Evolutionary conservation across 140 eudicot genomes (phyloP), one percentile per base, ranked within the genome.

Genomic region (Artemisia princeps): DNA sequence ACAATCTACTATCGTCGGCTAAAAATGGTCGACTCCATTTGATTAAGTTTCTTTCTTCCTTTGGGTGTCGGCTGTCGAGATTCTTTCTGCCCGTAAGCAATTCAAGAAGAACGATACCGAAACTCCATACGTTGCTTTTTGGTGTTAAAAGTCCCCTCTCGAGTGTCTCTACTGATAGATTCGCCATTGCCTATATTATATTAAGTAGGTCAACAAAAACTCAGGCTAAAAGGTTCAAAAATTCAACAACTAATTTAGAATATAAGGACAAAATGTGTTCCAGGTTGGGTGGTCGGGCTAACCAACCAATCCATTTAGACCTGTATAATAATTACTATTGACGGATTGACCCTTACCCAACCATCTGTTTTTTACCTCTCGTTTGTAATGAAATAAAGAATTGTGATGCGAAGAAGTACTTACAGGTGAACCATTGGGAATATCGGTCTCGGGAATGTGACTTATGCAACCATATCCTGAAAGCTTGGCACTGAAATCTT

Each of bases 61-160:
- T 92, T 1, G 89, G 80, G 58, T 79, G 92, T 7, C 87, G 83
- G 66, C 80, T 82, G 65, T 88, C 98, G 2, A 85, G 84, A 63
- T 92, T 88, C 70, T 81, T 92, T 62, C 95, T 69, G 42, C 98
- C 98, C 0, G 96, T 92, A 16, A 92, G 92, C 68, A 92, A 60
- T 69, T 92, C 98, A 9, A 92, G 95, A 17, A 92, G 92, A 65
- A 92, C 79, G 10, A 88, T 81, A n/a, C 98, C 98, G 13, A 88
- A 92, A 74, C 98, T 88, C 89, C 94, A 92, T 42, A 92, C 98
- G 14, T 88, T 92, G 75, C 92, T 92, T 80, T 92, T 92, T 0
- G 98, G 96, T 37, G 98, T 92, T 42, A 88, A 81, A 55, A 88
- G 64, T 16, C 96, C 98, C 71, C 80, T 83, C 80, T 92, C 98